Base-by-base conservation (phyloP, 192 early-diverging fungal genomes). In the Phycomyces nitens region DNA sequence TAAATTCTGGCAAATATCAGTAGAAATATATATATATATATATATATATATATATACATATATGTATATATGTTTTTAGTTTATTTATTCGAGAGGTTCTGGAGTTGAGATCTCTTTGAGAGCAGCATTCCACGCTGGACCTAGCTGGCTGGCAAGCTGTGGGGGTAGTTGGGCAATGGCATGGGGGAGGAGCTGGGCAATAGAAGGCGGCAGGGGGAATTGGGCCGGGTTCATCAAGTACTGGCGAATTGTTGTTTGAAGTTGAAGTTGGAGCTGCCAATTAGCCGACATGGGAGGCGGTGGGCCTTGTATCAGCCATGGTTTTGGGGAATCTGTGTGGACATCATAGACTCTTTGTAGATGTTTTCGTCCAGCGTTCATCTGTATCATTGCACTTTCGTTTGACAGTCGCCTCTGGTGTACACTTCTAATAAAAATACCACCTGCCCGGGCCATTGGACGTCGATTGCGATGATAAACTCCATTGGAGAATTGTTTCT, bases 401-500 rank as follows among this genome's bases (percentile, higher is more conserved):
- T 12, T 61, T 51, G 49, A 51, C 34, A 18, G 44, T 61, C 27
- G 23, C 50, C 49, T 59, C 43, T 22, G 58, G 43, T 6, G 40
- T 14, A 59, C 27, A 47, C 3, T 40, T 10, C 16, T 43, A 40
- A 47, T 18, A 11, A n/a, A 47, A 14, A 14, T 11, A 47, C 44
- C 53, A 9, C 24, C 24, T 23, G 53, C 41, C 42, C 20, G 15
- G 1, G 20, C 22, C 12, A 14, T 23, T 4, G 65, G 42, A n/a
- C 71, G 56, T 20, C 58, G 54, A 18, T 81, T 88, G 42, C 84
- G 79, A 70, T 88, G 88, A 67, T 87, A 89, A 9, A 88, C 82
- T 40, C 89, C 89, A 66, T 89, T 88, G 14, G 75, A 56, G 58
- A 89, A 88, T 77, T 89, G 86, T 23, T 64, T 70, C 71, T 88